Conservation (phyloP, 306 rosid genomes). For the Elaeagnus macrophylla region DNA sequence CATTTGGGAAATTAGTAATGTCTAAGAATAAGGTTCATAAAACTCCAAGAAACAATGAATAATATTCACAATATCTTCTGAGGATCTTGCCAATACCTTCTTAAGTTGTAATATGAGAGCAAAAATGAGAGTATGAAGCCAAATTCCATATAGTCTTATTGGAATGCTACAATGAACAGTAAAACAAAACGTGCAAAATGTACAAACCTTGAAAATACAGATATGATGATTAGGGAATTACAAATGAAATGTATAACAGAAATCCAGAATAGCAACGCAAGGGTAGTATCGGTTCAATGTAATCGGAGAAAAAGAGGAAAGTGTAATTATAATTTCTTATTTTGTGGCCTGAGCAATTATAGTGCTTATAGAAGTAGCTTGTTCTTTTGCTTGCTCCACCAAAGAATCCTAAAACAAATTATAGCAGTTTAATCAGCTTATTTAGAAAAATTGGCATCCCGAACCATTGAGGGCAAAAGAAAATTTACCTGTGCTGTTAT, state of each 20-base stretch:
- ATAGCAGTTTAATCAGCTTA: conserved; percentile 5
- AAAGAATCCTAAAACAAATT: conserved; percentile 56
- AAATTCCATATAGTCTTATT: too few species aligned
- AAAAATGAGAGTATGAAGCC: too few species aligned
- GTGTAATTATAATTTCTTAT: conserved; percentile 11
- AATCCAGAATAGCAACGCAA: not conserved
- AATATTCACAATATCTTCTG: too few species aligned
- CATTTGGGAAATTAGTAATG: too few species aligned
- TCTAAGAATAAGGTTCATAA: too few species aligned
- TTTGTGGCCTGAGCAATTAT: conserved; percentile 81
- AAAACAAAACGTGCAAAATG: too few species aligned
- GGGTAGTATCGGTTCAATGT: not conserved
- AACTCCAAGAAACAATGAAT: too few species aligned
- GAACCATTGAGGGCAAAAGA: conserved; percentile 2
- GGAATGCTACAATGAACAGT: too few species aligned
- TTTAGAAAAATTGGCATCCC: not conserved
- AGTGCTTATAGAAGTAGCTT: conserved; percentile 73
- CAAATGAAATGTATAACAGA: not conserved
- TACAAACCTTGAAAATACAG: too few species aligned
- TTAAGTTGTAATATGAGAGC: too few species aligned
- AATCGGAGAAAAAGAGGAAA: not conserved
- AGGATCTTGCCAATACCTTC: too few species aligned
- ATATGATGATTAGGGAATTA: too few species aligned
- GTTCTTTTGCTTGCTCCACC: conserved; percentile 93
- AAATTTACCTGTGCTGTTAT: conserved; percentile 83